These are phyloP conservation scores for Cryptococcus sp. DNA, from an alignment of 1,284 basidiomycete species.

Conservation along the genomic window DNA sequence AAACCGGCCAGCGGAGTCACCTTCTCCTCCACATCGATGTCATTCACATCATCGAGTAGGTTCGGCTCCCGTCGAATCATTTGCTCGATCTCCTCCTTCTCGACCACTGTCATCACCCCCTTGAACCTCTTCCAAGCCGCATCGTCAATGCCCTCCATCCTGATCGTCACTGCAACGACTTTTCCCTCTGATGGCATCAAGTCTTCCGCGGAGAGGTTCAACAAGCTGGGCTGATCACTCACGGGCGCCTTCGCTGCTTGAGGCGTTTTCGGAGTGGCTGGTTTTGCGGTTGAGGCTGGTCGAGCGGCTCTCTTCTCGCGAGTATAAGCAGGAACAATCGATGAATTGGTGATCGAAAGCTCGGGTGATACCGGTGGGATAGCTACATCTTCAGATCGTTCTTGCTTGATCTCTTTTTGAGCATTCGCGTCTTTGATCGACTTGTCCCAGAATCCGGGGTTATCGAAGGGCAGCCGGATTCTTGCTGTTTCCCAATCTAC, in stretches of 20 bases:
- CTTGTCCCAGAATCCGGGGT: conserved; percentile 26
- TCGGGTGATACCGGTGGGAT: neutral
- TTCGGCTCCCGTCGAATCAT: conserved; percentile 31
- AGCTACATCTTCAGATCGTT: neutral
- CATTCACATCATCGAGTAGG: conserved; percentile 13
- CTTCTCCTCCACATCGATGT: neutral
- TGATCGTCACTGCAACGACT: conserved; percentile 40
- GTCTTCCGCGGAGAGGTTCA: conserved; percentile 40
- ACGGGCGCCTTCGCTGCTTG: neutral
- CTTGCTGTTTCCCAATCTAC: conserved; percentile 36
- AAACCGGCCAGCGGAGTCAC: neutral
- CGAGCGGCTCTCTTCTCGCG: neutral
- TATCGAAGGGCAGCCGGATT: conserved; percentile 39
- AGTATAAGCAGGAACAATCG: neutral
- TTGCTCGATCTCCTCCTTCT: conserved; percentile 28
- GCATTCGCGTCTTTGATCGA: neutral
- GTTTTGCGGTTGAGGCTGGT: neutral
- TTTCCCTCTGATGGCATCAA: conserved; percentile 30
- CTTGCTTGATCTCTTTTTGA: conserved; percentile 3
- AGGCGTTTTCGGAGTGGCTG: neutral
- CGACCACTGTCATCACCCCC: conserved; percentile 29
- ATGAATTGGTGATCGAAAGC: neutral
- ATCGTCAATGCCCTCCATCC: conserved; percentile 36
- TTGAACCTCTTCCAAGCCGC: conserved; percentile 37
- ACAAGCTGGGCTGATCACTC: conserved; percentile 11